Conservation (phyloP, 2,329 filamentous ascomycete genomes). For the Aspergillus fijiensis region DNA sequence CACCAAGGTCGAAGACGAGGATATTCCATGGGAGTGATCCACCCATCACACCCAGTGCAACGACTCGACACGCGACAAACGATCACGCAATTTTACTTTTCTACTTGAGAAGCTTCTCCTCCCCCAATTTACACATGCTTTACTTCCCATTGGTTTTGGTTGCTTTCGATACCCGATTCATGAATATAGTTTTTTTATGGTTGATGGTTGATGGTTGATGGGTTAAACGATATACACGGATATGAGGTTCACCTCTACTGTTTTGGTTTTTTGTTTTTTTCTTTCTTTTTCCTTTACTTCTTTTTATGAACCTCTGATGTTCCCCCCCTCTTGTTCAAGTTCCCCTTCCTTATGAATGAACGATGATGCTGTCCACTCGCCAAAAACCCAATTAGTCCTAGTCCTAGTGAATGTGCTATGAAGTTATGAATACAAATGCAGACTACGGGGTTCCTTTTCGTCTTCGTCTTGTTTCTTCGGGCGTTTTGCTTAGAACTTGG, state of each 20-base stretch:
- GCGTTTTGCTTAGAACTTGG: too few species aligned
- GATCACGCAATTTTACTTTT: too few species aligned
- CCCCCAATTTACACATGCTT: background rate
- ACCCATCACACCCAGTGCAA: background rate
- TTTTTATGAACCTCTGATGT: background rate
- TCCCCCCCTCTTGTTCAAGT: too few species aligned
- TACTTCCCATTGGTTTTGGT: background rate
- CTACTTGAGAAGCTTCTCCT: background rate
- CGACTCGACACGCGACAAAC: background rate
- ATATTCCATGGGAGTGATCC: constrained; percentile 60
- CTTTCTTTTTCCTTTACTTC: constrained; percentile 6
- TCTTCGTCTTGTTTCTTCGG: too few species aligned
- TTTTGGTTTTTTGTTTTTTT: constrained; percentile 3
- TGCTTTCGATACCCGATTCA: constrained; percentile 15
- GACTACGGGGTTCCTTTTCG: too few species aligned
- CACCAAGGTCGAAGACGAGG: constrained; percentile 60
- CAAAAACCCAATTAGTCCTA: too few species aligned
- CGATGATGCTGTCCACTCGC: too few species aligned
- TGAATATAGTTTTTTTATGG: constrained; percentile 4
- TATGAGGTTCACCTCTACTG: constrained; percentile 6
- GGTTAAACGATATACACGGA: background rate
- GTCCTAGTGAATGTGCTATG: constrained; percentile 6
- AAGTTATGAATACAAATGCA: constrained; percentile 4
- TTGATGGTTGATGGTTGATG: constrained; percentile 1
- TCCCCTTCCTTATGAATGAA: too few species aligned